Percentiles rank a stretch among this genome's conserved stretches.
These are phyloP conservation scores for Suhomyces sp. DNA, from an alignment of 805 yeast genomes.

Conservation along the genomic window DNA sequence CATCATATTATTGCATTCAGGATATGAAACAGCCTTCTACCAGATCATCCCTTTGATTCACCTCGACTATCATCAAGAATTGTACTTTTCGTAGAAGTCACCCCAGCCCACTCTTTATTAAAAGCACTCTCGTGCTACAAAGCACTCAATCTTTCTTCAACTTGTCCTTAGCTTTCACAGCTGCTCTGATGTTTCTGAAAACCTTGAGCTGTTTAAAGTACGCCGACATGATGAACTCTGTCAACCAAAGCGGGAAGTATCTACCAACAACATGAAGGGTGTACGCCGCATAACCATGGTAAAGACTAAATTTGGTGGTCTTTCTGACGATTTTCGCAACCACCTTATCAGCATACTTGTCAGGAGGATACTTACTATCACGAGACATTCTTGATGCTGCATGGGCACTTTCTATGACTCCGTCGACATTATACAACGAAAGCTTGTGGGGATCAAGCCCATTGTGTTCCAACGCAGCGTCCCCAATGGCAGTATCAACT, in stretches of 20 bases:
- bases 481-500: conserved; percentile 35
- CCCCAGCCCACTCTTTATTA: too few relatives aligned
- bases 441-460: conserved; percentile 4
- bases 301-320: conserved; percentile 29
- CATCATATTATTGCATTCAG: too few relatives aligned
- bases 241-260: conserved; percentile 25
- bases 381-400: conserved; percentile 24
- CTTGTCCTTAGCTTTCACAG: too few relatives aligned
- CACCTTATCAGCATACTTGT: conserved; percentile 26
- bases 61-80: too few relatives aligned
- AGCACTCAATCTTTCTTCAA: too few relatives aligned
- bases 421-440: conserved; percentile 23
- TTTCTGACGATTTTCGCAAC: conserved; percentile 16
- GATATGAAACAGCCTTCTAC: too few relatives aligned
- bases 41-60: too few relatives aligned
- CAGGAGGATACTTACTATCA: conserved; percentile 18
- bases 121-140: too few relatives aligned
- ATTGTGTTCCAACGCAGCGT: conserved; percentile 10
- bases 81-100: too few relatives aligned
- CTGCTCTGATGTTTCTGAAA: background rate
- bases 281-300: conserved; percentile 25
- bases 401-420: conserved; percentile 18
- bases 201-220: conserved; percentile 28
- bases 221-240: conserved; percentile 18
- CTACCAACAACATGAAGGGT: conserved; percentile 16